Conservation (phyloP, 1,284 basidiomycete species). For the Tylopilus orsonianus region DNA sequence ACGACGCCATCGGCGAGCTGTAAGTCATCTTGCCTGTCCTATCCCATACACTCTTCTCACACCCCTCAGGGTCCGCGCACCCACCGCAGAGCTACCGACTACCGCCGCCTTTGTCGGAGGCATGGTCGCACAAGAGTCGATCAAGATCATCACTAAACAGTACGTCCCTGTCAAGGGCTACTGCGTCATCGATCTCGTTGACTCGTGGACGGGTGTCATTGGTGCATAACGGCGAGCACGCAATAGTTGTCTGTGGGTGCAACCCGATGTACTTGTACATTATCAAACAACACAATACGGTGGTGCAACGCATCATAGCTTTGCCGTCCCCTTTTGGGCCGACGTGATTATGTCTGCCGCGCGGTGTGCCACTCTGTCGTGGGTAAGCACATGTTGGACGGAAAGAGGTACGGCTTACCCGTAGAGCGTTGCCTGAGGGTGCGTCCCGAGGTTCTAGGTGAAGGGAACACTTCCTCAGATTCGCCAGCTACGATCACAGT, state of each 20-base stretch:
- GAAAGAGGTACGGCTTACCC: neutral
- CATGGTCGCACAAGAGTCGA: conserved; percentile 93
- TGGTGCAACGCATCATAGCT: neutral
- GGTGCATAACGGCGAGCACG: conserved; percentile 17
- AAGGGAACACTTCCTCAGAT: neutral
- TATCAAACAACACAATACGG: too few relatives aligned
- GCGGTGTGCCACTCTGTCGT: conserved; percentile 12
- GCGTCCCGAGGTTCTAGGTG: conserved; percentile 12
- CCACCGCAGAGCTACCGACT: conserved; percentile 86
- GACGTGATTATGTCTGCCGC: conserved; percentile 20
- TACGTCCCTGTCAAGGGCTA: conserved; percentile 91
- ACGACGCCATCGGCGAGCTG: conserved; percentile 77
- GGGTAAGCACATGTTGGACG: neutral
- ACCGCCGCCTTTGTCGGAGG: conserved; percentile 95
- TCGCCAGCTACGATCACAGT: too few relatives aligned
- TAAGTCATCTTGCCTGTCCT: conserved; percentile 40
- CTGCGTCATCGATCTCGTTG: conserved; percentile 85
- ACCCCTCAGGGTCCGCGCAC: conserved; percentile 66
- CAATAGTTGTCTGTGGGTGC: too few relatives aligned
- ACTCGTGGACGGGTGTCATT: conserved; percentile 70
- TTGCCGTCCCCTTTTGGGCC: neutral
- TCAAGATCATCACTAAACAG: conserved; percentile 70
- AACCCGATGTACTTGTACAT: too few relatives aligned
- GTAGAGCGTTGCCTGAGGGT: conserved; percentile 22
- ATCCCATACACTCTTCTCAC: conserved; percentile 2